These are phyloP conservation scores for Candolleomyces aberdarensis DNA, from an alignment of 768 basidiomycete genomes.

Conservation along the genomic window DNA sequence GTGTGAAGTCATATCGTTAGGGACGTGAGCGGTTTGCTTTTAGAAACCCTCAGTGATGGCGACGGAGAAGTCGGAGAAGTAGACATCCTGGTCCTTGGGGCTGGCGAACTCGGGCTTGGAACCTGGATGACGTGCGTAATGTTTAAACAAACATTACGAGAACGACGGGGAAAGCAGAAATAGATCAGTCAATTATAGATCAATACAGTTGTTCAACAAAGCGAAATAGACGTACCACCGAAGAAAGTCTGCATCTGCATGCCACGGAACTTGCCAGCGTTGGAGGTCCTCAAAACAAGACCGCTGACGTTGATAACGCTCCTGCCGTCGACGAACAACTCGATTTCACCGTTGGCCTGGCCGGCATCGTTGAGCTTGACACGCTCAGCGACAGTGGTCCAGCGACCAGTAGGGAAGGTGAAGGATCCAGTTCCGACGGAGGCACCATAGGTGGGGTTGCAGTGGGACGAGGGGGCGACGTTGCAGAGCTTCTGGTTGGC, in stretches of 20 bases:
- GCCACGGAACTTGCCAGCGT: conserved; percentile 54
- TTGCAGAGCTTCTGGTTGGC: conserved; percentile 51
- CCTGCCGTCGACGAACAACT: conserved; percentile 64
- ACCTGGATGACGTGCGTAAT: conserved; percentile 7
- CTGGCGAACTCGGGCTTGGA: conserved; percentile 36
- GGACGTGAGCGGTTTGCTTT: conserved; percentile 6
- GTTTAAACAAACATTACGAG: not conserved
- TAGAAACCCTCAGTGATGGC: conserved; percentile 51
- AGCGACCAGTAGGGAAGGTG: conserved; percentile 57
- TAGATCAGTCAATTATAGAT: not conserved
- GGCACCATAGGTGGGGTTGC: conserved; percentile 63
- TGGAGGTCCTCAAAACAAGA: conserved; percentile 50
- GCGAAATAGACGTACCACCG: conserved; percentile 43
- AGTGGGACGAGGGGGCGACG: conserved; percentile 45
- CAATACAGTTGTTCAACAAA: not conserved
- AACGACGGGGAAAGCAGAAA: not conserved
- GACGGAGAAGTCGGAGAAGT: conserved; percentile 69
- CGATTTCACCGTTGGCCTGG: conserved; percentile 65
- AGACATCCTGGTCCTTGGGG: conserved; percentile 58
- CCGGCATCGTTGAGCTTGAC: conserved; percentile 73
- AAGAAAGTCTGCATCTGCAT: conserved; percentile 82
- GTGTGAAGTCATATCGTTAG: not conserved
- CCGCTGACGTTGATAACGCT: conserved; percentile 58
- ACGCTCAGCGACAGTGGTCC: conserved; percentile 69
- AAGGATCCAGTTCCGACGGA: conserved; percentile 70